These are phyloP conservation scores for Astrocystis sublimbata DNA, from an alignment of 495 filamentous ascomycete genomes.

Conservation along the genomic window DNA sequence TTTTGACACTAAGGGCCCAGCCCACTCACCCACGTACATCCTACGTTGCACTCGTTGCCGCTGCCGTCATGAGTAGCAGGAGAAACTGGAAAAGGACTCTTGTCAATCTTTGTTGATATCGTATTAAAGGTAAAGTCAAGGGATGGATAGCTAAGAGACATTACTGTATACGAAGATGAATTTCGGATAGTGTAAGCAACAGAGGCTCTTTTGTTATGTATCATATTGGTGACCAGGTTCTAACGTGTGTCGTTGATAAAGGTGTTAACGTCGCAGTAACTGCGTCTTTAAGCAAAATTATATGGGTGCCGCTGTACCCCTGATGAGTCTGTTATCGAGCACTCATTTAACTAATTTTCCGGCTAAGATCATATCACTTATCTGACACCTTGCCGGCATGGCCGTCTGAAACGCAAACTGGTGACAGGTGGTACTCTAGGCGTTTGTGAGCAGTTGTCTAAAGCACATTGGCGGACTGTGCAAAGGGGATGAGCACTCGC, in stretches of 20 bases:
- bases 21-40: background rate
- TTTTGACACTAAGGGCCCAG: background rate
- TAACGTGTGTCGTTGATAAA: too few relatives aligned
- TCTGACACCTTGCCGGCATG: too few relatives aligned
- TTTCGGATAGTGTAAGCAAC: background rate
- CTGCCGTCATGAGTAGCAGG: background rate
- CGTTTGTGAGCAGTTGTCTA: too few relatives aligned
- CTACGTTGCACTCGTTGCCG: background rate
- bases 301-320: too few relatives aligned
- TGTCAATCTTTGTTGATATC: background rate
- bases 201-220: background rate
- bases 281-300: too few relatives aligned
- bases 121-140: background rate
- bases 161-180: background rate
- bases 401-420: too few relatives aligned
- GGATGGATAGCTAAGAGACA: background rate
- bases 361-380: too few relatives aligned
- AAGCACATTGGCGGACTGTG: too few relatives aligned
- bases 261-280: too few relatives aligned
- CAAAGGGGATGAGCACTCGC: slow-evolving; percentile 27
- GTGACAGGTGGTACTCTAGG: too few relatives aligned
- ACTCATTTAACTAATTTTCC: too few relatives aligned
- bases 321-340: too few relatives aligned
- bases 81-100: background rate
- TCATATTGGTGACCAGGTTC: background rate